Evolutionary conservation across 2,329 filamentous ascomycete genomes (phyloP).

Genomic region (Fusarium annulatum): DNA sequence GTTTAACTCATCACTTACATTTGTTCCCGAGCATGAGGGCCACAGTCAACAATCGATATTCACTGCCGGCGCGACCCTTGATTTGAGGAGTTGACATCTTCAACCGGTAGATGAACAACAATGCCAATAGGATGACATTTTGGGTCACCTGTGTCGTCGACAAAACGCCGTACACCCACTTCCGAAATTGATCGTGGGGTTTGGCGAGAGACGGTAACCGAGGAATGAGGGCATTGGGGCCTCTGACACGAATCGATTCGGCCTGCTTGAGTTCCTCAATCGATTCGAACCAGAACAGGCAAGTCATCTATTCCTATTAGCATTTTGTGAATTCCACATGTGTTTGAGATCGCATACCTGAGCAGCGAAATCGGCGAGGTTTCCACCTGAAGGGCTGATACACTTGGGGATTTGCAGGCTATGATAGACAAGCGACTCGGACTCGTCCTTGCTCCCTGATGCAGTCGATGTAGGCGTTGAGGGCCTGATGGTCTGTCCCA

Average conservation of each 20-base stretch:
- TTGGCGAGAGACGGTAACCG: conserved; percentile 77
- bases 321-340: neutral
- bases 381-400: conserved; percentile 80
- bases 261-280: conserved; percentile 81
- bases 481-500: conserved; percentile 49
- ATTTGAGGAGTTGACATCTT: conserved; percentile 91
- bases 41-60: conserved; percentile 91
- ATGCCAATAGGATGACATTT: conserved; percentile 89
- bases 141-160: conserved; percentile 96
- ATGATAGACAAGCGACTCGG: conserved; percentile 63
- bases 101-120: conserved; percentile 92
- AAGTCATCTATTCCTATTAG: conserved; percentile 77
- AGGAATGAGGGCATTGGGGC: conserved; percentile 55
- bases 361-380: conserved; percentile 83
- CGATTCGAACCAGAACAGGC: conserved; percentile 97
- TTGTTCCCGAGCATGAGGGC: conserved; percentile 99
- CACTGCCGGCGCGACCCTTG: conserved; percentile 91
- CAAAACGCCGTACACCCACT: conserved; percentile 92
- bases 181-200: conserved; percentile 83
- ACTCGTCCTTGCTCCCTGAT: conserved; percentile 50
- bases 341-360: conserved; percentile 65
- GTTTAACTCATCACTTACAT: conserved; percentile 65
- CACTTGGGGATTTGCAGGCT: conserved; percentile 78
- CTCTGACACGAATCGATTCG: conserved; percentile 66
- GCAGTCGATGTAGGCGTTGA: conserved; percentile 49